Percentiles rank a stretch among this genome's conserved stretches.
Evolutionary conservation across 23 red algal genomes (phyloP).

Genomic region (Gracilaria vermiculophylla): DNA sequence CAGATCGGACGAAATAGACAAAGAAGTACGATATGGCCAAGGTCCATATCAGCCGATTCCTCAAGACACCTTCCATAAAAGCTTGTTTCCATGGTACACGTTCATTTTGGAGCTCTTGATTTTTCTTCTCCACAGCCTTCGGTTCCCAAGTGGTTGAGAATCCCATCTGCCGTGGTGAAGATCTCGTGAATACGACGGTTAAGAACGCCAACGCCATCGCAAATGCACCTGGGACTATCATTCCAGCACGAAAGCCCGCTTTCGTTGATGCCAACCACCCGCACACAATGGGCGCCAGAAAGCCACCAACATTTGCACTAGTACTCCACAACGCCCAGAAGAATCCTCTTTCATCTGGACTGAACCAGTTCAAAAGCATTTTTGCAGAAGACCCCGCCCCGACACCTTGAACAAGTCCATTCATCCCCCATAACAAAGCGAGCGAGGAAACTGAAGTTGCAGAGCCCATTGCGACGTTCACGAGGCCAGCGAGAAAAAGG

Average conservation of each 20-base stretch:
- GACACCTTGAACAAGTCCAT: constrained; percentile 83
- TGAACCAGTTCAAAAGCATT: constrained; percentile 75
- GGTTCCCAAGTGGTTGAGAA: constrained; percentile 37
- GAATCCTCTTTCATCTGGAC: constrained; percentile 57
- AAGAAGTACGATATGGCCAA: constrained; percentile 79
- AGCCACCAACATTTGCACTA: constrained; percentile 75
- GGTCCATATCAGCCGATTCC: constrained; percentile 64
- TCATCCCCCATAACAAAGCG: constrained; percentile 62
- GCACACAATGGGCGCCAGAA: constrained; percentile 81
- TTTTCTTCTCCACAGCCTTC: background rate
- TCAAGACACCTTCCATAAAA: constrained; percentile 53
- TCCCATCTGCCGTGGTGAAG: constrained; percentile 43
- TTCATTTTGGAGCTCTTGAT: background rate
- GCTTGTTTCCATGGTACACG: constrained; percentile 15
- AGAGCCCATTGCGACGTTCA: constrained; percentile 66
- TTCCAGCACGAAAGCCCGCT: constrained; percentile 52
- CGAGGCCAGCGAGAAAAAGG: constrained; percentile 64
- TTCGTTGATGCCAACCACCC: constrained; percentile 38
- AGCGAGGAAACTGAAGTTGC: constrained; percentile 40
- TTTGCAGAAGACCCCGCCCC: constrained; percentile 78
- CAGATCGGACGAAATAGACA: constrained; percentile 73
- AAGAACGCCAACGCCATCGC: constrained; percentile 22
- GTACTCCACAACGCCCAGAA: constrained; percentile 84
- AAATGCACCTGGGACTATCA: constrained; percentile 52
- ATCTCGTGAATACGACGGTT: constrained; percentile 10